Percentiles rank a stretch among this genome's conserved stretches.
phyloP scores from a whole-genome alignment of 1,284 basidiomycete species.

The Fomes fomentarius region DNA sequence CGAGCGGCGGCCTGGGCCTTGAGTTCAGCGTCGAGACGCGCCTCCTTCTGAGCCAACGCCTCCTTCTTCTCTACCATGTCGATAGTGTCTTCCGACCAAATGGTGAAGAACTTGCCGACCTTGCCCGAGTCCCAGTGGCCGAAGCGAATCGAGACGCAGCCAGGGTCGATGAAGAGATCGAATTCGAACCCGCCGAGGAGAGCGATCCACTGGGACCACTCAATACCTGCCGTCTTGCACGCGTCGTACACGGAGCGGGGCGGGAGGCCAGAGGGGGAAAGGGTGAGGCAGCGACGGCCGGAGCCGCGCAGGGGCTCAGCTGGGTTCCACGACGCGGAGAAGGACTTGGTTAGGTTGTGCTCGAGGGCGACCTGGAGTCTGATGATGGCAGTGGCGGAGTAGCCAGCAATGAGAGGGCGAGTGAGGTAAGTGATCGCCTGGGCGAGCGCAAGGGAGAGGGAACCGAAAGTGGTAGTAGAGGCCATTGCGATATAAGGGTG shows the following conservation, averaged over 20 bases:
- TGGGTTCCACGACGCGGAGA: conserved; percentile 64
- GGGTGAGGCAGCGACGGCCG: conserved; percentile 71
- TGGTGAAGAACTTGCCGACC: conserved; percentile 50
- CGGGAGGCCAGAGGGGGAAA: conserved; percentile 68
- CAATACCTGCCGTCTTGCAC: conserved; percentile 65
- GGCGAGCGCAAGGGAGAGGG: conserved; percentile 66
- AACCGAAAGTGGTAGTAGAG: conserved; percentile 44
- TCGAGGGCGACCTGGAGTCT: conserved; percentile 72
- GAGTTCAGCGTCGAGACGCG: conserved; percentile 43
- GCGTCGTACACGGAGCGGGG: conserved; percentile 72
- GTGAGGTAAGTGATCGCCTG: conserved; percentile 76
- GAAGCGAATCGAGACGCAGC: conserved; percentile 68
- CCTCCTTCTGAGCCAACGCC: conserved; percentile 24
- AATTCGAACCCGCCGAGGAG: conserved; percentile 69
- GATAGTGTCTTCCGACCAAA: conserved; percentile 60
- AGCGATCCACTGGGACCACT: conserved; percentile 78
- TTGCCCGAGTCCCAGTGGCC: conserved; percentile 41
- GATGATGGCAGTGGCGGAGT: conserved; percentile 60
- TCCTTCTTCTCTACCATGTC: conserved; percentile 21
- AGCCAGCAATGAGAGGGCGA: conserved; percentile 56
- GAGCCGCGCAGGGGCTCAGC: conserved; percentile 67
- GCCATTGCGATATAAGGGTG: conserved; percentile 41
- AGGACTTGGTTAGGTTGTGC: conserved; percentile 68
- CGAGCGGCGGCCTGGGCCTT: conserved; percentile 28
- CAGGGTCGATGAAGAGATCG: conserved; percentile 79